Conservation (phyloP, 441 rosid genomes). For the Populus trichocarpa region DNA sequence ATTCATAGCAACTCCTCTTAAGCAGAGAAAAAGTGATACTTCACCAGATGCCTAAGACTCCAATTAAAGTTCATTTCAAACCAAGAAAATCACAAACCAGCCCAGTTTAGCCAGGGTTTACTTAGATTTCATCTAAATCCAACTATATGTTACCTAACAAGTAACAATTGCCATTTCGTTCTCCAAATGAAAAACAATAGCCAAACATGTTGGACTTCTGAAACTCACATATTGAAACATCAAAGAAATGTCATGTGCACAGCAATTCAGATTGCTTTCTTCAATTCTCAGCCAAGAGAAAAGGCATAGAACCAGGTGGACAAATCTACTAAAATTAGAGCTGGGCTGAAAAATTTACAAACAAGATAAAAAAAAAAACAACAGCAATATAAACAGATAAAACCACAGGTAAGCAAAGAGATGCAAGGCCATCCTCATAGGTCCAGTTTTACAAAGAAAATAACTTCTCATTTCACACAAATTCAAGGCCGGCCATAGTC, state of each 20-base stretch:
- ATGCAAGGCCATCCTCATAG: not conserved
- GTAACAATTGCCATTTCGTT: not conserved
- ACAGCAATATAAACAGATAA: not conserved
- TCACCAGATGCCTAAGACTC: not conserved
- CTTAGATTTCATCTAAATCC: too few relatives aligned
- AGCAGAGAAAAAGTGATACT: not conserved
- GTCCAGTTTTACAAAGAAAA: not conserved
- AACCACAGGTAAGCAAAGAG: not conserved
- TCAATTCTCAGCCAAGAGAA: not conserved
- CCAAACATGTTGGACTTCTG: not conserved
- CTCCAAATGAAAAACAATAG: not conserved
- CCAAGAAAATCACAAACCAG: not conserved
- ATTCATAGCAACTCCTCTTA: not conserved
- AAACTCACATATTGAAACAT: not conserved
- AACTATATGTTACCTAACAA: too few relatives aligned
- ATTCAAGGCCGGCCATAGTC: not conserved
- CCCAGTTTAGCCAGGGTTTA: not conserved
- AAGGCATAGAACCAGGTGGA: not conserved
- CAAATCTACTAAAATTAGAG: not conserved
- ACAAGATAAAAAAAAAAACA: not conserved
- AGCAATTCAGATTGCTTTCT: not conserved
- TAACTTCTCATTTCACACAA: not conserved
- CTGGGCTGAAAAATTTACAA: not conserved
- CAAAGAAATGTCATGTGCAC: not conserved
- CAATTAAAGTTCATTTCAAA: not conserved